A percentile compares a stretch with the other conserved stretches of the same genome.
phyloP scores from a whole-genome alignment of 441 rosid genomes.

The Populus hybrid region DNA sequence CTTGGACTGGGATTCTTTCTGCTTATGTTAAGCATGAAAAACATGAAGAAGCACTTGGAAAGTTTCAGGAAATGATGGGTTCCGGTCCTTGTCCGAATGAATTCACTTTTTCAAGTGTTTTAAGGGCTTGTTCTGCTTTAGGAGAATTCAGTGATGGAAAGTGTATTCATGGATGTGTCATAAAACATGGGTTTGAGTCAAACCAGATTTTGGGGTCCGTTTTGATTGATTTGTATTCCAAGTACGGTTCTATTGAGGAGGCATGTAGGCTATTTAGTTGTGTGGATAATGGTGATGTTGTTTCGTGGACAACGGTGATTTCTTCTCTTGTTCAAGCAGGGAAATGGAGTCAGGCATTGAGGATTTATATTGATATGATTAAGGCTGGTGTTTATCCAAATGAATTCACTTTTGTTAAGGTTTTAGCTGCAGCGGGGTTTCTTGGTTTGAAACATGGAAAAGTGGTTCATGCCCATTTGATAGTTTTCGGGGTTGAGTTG shows the following conservation, averaged over 20 bases:
- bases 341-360: slow-evolving; percentile 46
- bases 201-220: slow-evolving; percentile 54
- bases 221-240: slow-evolving; percentile 77
- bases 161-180: slow-evolving; percentile 55
- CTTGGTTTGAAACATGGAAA: slow-evolving; percentile 51
- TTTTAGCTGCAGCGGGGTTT: slow-evolving; percentile 46
- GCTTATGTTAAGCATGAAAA: slow-evolving; percentile 48
- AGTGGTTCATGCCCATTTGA: slow-evolving; percentile 65
- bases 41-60: slow-evolving; percentile 44
- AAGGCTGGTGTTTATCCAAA: slow-evolving; percentile 49
- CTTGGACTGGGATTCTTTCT: slow-evolving; percentile 74
- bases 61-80: slow-evolving; percentile 45
- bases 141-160: slow-evolving; percentile 58
- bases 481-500: slow-evolving; percentile 57
- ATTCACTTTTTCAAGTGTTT: slow-evolving; percentile 58
- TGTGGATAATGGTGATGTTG: slow-evolving; percentile 47
- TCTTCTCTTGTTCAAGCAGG: slow-evolving; percentile 59
- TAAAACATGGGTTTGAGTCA: slow-evolving; percentile 45
- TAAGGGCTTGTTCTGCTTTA: slow-evolving; percentile 66
- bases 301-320: slow-evolving; percentile 70
- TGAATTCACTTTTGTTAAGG: slow-evolving; percentile 57
- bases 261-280: slow-evolving; percentile 50
- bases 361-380: slow-evolving; percentile 46
- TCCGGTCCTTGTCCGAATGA: slow-evolving; percentile 54
- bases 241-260: slow-evolving; percentile 43